These are phyloP conservation scores for Fusarium paranaense DNA, from an alignment of 2,329 filamentous ascomycete species.

Conservation along the genomic window DNA sequence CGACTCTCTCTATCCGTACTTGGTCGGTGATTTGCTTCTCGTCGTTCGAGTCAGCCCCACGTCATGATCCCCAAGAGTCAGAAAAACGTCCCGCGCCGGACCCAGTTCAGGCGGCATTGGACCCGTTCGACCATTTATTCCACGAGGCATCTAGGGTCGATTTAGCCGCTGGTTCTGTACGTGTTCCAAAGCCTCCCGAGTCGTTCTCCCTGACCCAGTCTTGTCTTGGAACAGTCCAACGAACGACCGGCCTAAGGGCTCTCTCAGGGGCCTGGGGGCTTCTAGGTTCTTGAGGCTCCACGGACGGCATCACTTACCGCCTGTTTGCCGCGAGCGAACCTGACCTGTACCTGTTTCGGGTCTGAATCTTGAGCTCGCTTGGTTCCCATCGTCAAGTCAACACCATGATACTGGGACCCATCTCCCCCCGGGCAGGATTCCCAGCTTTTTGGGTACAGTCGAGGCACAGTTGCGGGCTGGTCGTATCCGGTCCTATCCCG, in stretches of 20 bases:
- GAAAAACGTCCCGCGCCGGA: not conserved
- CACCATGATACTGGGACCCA: not conserved
- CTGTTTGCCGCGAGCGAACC: not conserved
- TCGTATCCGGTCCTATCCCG: conserved; percentile 1
- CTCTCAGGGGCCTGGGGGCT: not conserved
- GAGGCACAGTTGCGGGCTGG: not conserved
- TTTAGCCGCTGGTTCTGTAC: conserved; percentile 15
- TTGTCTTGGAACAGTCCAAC: conserved; percentile 1
- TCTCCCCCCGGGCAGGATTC: not conserved
- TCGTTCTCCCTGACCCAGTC: not conserved
- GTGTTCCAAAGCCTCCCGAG: conserved; percentile 14
- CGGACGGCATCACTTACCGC: conserved; percentile 2
- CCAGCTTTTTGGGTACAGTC: not conserved
- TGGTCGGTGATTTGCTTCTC: conserved; percentile 3
- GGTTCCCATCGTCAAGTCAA: not conserved
- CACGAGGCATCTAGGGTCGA: conserved; percentile 26
- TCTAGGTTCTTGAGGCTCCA: conserved; percentile 4
- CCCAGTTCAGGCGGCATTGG: not conserved
- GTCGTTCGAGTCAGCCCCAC: conserved; percentile 34
- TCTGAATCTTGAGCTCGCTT: conserved; percentile 14
- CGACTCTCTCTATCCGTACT: not conserved
- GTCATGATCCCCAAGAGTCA: conserved; percentile 9
- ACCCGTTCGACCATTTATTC: conserved; percentile 15
- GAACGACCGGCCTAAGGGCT: not conserved
- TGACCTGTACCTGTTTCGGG: not conserved